Evolutionary conservation across 192 early-diverging fungal genomes (phyloP), one percentile per base, ranked within the genome.

Genomic region (Lobulomyces angularis): DNA sequence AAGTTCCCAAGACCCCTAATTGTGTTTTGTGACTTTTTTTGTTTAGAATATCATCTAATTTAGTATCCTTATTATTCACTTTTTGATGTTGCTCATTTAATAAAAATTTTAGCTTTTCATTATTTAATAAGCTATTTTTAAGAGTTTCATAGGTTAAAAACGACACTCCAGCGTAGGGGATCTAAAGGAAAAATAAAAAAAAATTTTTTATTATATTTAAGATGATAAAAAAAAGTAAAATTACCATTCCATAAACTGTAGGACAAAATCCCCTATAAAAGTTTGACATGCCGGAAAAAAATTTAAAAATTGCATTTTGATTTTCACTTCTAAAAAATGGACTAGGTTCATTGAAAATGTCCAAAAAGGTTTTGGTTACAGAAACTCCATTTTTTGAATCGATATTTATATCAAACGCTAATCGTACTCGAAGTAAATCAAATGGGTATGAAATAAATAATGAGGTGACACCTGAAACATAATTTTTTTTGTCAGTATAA

Each of bases 111-210:
- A 37, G 17, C 16, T 8, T 19, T 9, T 43, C 67, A 28, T 34
- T 57, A 37, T 8, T 64, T 54, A 9, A 75, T 71, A 30, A 70
- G 71, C 58, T 81, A 53, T 9, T 74, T 48, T 35, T 81, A 19
- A 86, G 26, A 6, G 64, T 59, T 55, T 90, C 81, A 58, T 98
- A 85, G n/a, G 74, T 80, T 50, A 82, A 75, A 59, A 98, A 98
- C 8, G 86, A 88, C 1, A 86, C 86, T 25, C 94, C 94, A 14
- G 88, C 94, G 49, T 98, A 98, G 2, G 94, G 94, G 14, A 95
- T 71, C n/a, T n/a, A n/a, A n/a, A n/a, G n/a, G n/a, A n/a, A n/a
- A n/a, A n/a, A n/a, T n/a, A n/a, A n/a, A n/a, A n/a, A n/a, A n/a
- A n/a, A n/a, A n/a, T n/a, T n/a, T n/a, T n/a, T n/a, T n/a, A n/a